phyloP scores from a whole-genome alignment of 2,329 filamentous ascomycete species.

The Fusarium irregulare region DNA sequence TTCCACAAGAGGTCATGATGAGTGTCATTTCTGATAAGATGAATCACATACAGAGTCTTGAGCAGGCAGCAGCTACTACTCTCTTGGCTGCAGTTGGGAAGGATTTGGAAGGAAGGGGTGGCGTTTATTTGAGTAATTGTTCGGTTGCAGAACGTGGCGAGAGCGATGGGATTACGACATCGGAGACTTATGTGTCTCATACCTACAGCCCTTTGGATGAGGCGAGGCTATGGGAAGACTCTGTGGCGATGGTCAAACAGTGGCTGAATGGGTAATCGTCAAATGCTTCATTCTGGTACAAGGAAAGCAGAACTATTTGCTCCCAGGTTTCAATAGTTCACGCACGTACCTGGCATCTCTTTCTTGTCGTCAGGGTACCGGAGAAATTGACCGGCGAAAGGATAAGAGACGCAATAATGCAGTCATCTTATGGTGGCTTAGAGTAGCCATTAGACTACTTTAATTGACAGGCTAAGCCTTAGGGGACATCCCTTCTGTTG shows the following conservation, averaged over 20 bases:
- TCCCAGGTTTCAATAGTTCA: neutral
- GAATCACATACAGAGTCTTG: neutral
- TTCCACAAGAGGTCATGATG: slow-evolving; percentile 11
- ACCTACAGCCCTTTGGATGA: slow-evolving; percentile 10
- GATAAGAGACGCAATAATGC: neutral
- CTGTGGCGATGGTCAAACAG: neutral
- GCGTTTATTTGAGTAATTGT: slow-evolving; percentile 5
- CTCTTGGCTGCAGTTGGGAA: neutral
- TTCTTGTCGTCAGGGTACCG: neutral
- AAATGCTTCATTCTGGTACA: neutral
- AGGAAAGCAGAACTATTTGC: neutral
- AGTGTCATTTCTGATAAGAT: neutral
- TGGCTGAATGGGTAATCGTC: neutral
- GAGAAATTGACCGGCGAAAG: neutral
- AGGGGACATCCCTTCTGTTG: neutral
- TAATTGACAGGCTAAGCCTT: neutral
- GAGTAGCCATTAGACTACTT: neutral
- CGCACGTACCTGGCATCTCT: neutral
- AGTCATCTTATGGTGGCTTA: neutral
- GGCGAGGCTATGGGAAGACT: slow-evolving; percentile 6
- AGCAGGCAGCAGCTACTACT: slow-evolving; percentile 8
- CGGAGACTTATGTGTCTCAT: slow-evolving; percentile 4
- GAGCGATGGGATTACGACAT: neutral
- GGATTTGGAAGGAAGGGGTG: slow-evolving; percentile 5
- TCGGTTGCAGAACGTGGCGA: neutral